phyloP scores from a whole-genome alignment of 2,329 filamentous ascomycete genomes.

The Phaeosphaeriaceae sp. region DNA sequence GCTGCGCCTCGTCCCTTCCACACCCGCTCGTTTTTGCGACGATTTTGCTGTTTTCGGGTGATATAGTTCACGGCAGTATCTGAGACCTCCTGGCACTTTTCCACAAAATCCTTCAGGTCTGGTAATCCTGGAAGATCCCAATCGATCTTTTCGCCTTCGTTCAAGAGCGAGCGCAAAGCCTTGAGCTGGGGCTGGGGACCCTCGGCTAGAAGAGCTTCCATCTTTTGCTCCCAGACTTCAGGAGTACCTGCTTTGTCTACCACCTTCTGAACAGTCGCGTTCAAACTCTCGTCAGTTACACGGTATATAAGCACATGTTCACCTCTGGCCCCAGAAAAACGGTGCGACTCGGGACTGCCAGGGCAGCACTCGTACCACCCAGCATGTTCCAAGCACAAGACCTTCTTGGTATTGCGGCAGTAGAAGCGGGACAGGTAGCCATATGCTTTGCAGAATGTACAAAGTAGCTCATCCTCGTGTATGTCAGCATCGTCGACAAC shows the following conservation, averaged over 20 bases:
- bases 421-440: conserved; percentile 90
- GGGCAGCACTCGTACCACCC: conserved; percentile 80
- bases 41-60: conserved; percentile 95
- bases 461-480: conserved; percentile 91
- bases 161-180: conserved; percentile 79
- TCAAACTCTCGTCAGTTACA: conserved; percentile 74
- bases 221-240: conserved; percentile 89
- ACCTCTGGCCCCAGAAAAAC: conserved; percentile 61
- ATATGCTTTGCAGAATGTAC: conserved; percentile 89
- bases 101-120: conserved; percentile 86
- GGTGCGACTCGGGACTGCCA: conserved; percentile 68
- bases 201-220: conserved; percentile 82
- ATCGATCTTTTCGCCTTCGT: conserved; percentile 95
- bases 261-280: conserved; percentile 73
- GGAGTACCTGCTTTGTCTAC: conserved; percentile 85
- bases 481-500: conserved; percentile 69
- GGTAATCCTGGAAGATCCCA: conserved; percentile 84
- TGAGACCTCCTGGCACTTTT: conserved; percentile 96
- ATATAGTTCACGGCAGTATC: conserved; percentile 97
- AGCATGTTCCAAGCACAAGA: conserved; percentile 82
- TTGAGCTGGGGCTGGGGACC: conserved; percentile 86
- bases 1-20: conserved; percentile 74
- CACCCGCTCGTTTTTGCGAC: conserved; percentile 89
- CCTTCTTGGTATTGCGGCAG: conserved; percentile 81
- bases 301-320: conserved; percentile 81